Percentiles rank a stretch among this genome's conserved stretches.
Conservation (phyloP, 768 basidiomycete species). For the Mycena galericulata region DNA sequence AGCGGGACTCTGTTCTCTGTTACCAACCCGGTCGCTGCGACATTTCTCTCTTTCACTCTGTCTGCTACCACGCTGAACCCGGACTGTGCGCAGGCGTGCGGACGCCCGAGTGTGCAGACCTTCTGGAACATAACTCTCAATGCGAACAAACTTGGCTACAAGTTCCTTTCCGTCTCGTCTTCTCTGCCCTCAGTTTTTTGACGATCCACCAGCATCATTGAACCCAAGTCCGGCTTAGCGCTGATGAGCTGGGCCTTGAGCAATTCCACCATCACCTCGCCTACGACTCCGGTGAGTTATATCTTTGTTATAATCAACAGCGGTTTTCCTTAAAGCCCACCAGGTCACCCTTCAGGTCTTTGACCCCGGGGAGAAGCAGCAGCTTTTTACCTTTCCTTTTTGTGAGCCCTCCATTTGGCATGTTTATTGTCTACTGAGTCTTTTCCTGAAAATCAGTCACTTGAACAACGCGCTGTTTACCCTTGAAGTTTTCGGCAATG, state of each 20-base stretch:
- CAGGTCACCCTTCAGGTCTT: slow-evolving; percentile 4
- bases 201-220: neutral
- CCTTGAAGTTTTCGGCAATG: no score
- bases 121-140: neutral
- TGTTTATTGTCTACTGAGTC: neutral
- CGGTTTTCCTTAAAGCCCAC: neutral
- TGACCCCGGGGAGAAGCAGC: neutral
- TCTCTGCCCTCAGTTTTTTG: neutral
- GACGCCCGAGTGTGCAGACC: neutral
- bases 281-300: slow-evolving; percentile 1
- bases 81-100: slow-evolving; percentile 4
- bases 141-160: neutral
- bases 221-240: neutral
- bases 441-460: neutral
- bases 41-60: slow-evolving; percentile 7
- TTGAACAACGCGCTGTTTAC: no score
- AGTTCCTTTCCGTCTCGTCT: neutral
- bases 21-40: neutral
- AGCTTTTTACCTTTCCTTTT: neutral
- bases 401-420: neutral
- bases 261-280: neutral
- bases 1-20: slow-evolving; percentile 1
- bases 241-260: slow-evolving; percentile 10
- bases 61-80: neutral
- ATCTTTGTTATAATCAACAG: neutral